Conservation (phyloP, 1,139 yeast genomes). For the Meyerozyma elateridarum region DNA sequence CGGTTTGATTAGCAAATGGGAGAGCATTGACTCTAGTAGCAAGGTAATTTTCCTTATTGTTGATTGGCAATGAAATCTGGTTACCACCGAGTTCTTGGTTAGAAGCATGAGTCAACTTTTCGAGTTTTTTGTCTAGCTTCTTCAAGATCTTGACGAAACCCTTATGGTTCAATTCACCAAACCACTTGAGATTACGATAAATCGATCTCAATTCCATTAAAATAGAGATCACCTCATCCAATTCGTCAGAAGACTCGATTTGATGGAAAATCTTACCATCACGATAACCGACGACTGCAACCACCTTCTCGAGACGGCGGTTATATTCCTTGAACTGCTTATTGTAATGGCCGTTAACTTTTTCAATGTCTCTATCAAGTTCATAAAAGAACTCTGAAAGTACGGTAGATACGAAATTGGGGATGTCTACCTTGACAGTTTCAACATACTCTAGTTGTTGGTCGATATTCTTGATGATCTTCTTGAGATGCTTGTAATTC, state of each 20-base stretch:
- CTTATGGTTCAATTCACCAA: constrained; percentile 85
- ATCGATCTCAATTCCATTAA: constrained; percentile 74
- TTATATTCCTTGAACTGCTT: constrained; percentile 69
- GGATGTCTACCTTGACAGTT: constrained; percentile 31
- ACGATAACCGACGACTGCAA: constrained; percentile 27
- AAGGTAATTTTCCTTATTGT: constrained; percentile 63
- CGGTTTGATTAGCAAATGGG: constrained; percentile 71
- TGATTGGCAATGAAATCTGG: constrained; percentile 41
- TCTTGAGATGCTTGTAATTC: constrained; percentile 82
- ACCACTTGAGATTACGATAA: constrained; percentile 85
- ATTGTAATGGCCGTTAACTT: constrained; percentile 75
- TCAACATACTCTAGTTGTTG: constrained; percentile 23
- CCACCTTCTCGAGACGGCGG: constrained; percentile 55
- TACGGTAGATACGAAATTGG: constrained; percentile 22
- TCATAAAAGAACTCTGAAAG: constrained; percentile 70
- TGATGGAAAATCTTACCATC: constrained; percentile 23
- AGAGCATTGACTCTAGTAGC: constrained; percentile 67
- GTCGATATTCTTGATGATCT: constrained; percentile 57
- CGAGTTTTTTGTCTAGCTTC: constrained; percentile 74
- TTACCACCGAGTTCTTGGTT: constrained; percentile 10
- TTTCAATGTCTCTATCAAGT: constrained; percentile 76
- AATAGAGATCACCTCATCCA: constrained; percentile 73
- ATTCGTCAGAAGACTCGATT: constrained; percentile 52
- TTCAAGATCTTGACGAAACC: constrained; percentile 88
- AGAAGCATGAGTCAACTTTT: constrained; percentile 26